Evolutionary conservation across 2,329 filamentous ascomycete genomes (phyloP).

Genomic region (Dichotomopilus funicola): DNA sequence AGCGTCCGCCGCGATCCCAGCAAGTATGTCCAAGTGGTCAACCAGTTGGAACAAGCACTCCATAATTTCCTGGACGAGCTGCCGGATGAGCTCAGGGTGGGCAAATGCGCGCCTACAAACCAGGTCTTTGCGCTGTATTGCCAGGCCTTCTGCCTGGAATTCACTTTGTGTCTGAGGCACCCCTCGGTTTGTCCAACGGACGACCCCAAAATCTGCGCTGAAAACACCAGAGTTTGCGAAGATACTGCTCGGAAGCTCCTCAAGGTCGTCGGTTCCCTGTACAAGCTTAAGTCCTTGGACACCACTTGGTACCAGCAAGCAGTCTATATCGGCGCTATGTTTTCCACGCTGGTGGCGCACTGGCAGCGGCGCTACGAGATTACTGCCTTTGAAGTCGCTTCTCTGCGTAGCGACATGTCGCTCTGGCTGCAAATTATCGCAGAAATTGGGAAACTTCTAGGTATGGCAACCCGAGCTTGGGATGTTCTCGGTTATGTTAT

Average conservation of each 20-base stretch:
- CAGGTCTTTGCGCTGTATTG: slow-evolving; percentile 49
- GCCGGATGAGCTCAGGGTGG: slow-evolving; percentile 52
- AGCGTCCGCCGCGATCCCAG: slow-evolving; percentile 55
- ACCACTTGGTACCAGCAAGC: slow-evolving; percentile 73
- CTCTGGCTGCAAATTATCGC: slow-evolving; percentile 62
- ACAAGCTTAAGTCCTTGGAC: slow-evolving; percentile 61
- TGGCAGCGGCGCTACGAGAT: slow-evolving; percentile 60
- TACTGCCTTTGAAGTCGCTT: slow-evolving; percentile 50
- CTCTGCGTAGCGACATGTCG: slow-evolving; percentile 61
- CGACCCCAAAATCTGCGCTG: slow-evolving; percentile 50
- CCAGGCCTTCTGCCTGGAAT: slow-evolving; percentile 49
- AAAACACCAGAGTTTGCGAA: slow-evolving; percentile 60
- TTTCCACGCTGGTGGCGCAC: slow-evolving; percentile 63
- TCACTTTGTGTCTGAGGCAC: slow-evolving; percentile 54
- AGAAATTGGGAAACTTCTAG: slow-evolving; percentile 59
- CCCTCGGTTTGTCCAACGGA: slow-evolving; percentile 52
- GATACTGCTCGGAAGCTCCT: slow-evolving; percentile 60
- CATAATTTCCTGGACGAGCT: slow-evolving; percentile 53
- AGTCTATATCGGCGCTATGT: slow-evolving; percentile 65
- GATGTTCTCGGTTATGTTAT: background rate
- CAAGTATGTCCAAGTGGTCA: slow-evolving; percentile 58
- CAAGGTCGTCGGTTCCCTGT: slow-evolving; percentile 50
- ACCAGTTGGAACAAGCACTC: slow-evolving; percentile 55
- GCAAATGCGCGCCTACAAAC: slow-evolving; percentile 36
- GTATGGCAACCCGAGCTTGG: slow-evolving; percentile 37